Evolutionary conservation across 257 asterid genomes (phyloP), one percentile per base, ranked within the genome.

Genomic region (Solanum pennellii): DNA sequence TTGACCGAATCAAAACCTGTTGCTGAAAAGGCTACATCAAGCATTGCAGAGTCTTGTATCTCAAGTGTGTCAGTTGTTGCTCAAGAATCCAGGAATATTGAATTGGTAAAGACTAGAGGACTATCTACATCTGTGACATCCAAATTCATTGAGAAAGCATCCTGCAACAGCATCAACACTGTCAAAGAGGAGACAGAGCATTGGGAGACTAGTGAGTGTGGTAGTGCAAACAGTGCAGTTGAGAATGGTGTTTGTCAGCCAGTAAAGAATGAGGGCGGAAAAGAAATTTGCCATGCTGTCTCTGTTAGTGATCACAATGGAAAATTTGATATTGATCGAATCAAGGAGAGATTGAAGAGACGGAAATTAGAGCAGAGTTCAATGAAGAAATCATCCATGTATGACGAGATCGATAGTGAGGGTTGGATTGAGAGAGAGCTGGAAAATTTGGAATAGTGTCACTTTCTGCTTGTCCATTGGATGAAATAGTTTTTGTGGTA

Each of bases 371-470:
- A 88, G 10, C 69, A 79, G 52, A 59, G 13, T 1, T 86, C 75
- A 72, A 86, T 88, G 75, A 90, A 72, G 87, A 83, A 87, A 83
- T 35, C 20, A 37, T 73, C 37, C 66, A 42, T 83, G 88, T 86
- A 86, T 27, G 87, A 89, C 9, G 91, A 91, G 88, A 86, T 82
- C 35, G 89, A 85, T 82, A 83, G 88, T 39, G 96, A 93, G 60
- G 90, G 89, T 76, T 93, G 94, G 96, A 92, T 91, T 35, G 93
- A 92, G 89, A 91, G 88, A 74, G 94, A 94, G 92, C 89, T 94
- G 29, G 96, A 94, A 85, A 92, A 86, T 25, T 41, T 75, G 83
- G 83, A 33, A 75, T 41, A 75, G 92, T 91, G 88, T 44, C 25
- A 25, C 68, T 73, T 37, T 37, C 84, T 83, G 77, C 73, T 29